Evolutionary conservation across 2,329 filamentous ascomycete species (phyloP).

Genomic region (Triangularia setosa): DNA sequence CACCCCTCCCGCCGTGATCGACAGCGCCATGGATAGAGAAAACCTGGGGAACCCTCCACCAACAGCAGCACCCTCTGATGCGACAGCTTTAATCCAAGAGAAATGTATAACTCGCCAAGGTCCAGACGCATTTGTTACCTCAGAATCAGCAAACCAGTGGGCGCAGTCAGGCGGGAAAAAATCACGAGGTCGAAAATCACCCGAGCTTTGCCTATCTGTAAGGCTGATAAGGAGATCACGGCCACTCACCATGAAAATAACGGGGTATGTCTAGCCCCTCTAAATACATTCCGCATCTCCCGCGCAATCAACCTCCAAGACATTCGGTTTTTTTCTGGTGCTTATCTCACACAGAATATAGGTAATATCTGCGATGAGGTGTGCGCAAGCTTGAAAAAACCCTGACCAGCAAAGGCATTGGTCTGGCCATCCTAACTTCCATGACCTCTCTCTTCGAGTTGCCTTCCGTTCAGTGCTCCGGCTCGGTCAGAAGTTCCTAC

Average conservation of each 20-base stretch:
- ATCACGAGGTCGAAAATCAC: background rate
- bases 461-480: too few species aligned
- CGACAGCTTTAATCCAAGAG: background rate
- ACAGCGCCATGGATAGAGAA: slow-evolving; percentile 11
- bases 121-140: background rate
- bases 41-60: slow-evolving; percentile 4
- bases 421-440: too few species aligned
- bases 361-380: too few species aligned
- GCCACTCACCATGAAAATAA: background rate
- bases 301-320: background rate
- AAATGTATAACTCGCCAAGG: background rate
- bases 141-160: background rate
- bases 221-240: background rate
- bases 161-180: background rate
- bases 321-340: background rate
- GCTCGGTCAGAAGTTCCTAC: background rate
- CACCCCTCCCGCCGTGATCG: slow-evolving; percentile 14
- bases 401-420: too few species aligned
- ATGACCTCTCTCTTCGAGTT: too few species aligned
- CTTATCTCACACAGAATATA: too few species aligned
- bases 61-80: background rate
- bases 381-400: too few species aligned
- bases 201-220: background rate
- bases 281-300: background rate
- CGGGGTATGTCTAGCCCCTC: background rate